Conservation (phyloP, 805 yeast genomes). For the Lachancea fermentati region DNA sequence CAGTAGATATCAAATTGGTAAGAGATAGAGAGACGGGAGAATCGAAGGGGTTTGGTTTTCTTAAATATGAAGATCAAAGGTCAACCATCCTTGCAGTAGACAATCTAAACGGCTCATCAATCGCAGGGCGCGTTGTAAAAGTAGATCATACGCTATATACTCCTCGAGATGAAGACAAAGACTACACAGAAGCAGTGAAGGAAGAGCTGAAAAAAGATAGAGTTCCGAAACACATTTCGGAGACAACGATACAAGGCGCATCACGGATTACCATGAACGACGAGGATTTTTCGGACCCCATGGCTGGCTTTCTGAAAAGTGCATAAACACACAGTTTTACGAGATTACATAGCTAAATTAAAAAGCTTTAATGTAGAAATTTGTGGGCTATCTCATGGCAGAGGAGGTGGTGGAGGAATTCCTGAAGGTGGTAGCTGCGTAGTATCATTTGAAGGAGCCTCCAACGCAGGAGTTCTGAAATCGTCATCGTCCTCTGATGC, state of each 20-base stretch:
- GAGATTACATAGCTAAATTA: conserved; percentile 1
- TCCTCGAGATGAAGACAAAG: conserved; percentile 46
- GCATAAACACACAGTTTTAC: conserved; percentile 5
- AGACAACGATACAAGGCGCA: not conserved
- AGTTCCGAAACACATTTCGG: not conserved
- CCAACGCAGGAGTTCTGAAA: conserved; percentile 3
- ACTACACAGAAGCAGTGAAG: conserved; percentile 38
- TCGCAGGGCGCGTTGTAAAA: conserved; percentile 46
- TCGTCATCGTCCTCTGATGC: conserved; percentile 25
- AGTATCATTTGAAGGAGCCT: not conserved
- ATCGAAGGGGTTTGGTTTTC: conserved; percentile 70
- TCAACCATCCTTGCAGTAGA: conserved; percentile 84
- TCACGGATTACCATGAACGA: conserved; percentile 12
- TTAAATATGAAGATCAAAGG: conserved; percentile 76
- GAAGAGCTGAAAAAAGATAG: conserved; percentile 31
- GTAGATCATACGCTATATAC: conserved; percentile 72
- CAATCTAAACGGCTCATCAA: conserved; percentile 65
- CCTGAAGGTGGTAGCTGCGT: conserved; percentile 15
- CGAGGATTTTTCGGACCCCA: conserved; percentile 37
- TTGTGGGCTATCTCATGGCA: conserved; percentile 18
- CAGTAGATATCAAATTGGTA: conserved; percentile 64
- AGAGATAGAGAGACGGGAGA: conserved; percentile 62
- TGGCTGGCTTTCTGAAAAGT: conserved; percentile 26
- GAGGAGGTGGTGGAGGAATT: conserved; percentile 32
- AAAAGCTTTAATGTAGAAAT: not conserved